These are phyloP conservation scores for Opeltia flavorubescens DNA, from an alignment of 495 filamentous ascomycete genomes.

Conservation along the genomic window DNA sequence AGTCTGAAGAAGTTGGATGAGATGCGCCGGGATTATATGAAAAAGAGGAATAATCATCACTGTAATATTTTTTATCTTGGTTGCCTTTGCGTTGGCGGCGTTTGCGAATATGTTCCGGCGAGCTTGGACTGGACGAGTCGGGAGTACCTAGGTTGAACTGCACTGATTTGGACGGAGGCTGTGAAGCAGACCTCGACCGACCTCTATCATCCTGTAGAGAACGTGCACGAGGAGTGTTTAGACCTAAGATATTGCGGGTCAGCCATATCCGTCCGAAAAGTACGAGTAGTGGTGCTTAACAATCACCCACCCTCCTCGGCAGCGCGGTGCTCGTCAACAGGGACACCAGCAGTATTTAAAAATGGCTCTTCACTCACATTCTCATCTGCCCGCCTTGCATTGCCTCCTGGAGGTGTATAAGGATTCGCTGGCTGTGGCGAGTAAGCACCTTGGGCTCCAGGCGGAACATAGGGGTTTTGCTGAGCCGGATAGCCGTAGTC, in stretches of 20 bases:
- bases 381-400: conserved; percentile 35
- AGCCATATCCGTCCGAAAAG: neutral
- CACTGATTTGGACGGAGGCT: conserved; percentile 16
- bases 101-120: conserved; percentile 13
- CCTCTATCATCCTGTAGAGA: conserved; percentile 5
- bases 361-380: conserved; percentile 38
- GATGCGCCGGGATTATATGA: neutral
- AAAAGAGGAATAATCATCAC: conserved; percentile 2
- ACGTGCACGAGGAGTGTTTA: conserved; percentile 14
- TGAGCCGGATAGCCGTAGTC: conserved; percentile 15
- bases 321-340: conserved; percentile 23
- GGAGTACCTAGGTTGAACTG: conserved; percentile 13
- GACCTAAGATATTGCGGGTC: conserved; percentile 8
- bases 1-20: neutral
- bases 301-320: conserved; percentile 25
- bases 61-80: conserved; percentile 3
- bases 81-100: conserved; percentile 11
- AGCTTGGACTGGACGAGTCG: conserved; percentile 9
- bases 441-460: conserved; percentile 24
- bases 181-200: conserved; percentile 13
- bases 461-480: conserved; percentile 26
- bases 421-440: conserved; percentile 27
- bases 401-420: conserved; percentile 21
- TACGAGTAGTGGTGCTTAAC: conserved; percentile 14
- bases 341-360: conserved; percentile 19